A percentile compares a stretch with the other conserved stretches of the same genome.
phyloP scores from a whole-genome alignment of 495 filamentous ascomycete genomes.

The Astrothelium subdiscretum region DNA sequence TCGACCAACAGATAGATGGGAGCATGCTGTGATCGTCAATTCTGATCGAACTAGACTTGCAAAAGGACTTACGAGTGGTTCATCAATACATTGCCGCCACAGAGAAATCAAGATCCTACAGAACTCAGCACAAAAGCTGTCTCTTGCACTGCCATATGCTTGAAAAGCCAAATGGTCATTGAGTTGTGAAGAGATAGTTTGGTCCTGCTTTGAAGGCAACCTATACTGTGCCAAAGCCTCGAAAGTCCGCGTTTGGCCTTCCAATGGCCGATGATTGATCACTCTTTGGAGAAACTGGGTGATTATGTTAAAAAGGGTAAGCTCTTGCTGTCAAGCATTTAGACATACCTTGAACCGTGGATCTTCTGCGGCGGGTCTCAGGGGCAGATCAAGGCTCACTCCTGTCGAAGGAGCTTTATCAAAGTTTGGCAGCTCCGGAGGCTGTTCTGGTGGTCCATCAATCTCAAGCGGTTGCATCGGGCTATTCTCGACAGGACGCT shows the following conservation, averaged over 20 bases:
- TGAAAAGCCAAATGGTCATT: constrained; percentile 40
- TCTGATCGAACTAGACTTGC: neutral
- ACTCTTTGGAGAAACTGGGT: constrained; percentile 43
- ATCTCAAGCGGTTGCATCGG: constrained; percentile 42
- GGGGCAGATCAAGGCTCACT: constrained; percentile 15
- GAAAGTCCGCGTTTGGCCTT: constrained; percentile 41
- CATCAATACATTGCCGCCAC: constrained; percentile 52
- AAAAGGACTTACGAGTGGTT: constrained; percentile 38
- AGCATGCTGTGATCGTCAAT: constrained; percentile 27
- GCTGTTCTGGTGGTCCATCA: constrained; percentile 25
- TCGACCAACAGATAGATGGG: constrained; percentile 49
- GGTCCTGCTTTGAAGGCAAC: constrained; percentile 40
- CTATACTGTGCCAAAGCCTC: constrained; percentile 80
- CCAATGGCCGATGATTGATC: constrained; percentile 42
- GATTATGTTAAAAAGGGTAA: neutral
- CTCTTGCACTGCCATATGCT: constrained; percentile 21
- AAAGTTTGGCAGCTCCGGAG: constrained; percentile 5
- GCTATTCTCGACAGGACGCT: constrained; percentile 44
- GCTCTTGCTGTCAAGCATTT: neutral
- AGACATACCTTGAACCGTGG: constrained; percentile 24
- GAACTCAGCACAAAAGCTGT: constrained; percentile 41
- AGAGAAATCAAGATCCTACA: constrained; percentile 41
- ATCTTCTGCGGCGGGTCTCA: constrained; percentile 25
- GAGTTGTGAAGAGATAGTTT: constrained; percentile 45
- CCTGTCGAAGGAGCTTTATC: constrained; percentile 13